Base-by-base conservation (phyloP, 495 filamentous ascomycete species). In the Cenococcum geophilum region DNA sequence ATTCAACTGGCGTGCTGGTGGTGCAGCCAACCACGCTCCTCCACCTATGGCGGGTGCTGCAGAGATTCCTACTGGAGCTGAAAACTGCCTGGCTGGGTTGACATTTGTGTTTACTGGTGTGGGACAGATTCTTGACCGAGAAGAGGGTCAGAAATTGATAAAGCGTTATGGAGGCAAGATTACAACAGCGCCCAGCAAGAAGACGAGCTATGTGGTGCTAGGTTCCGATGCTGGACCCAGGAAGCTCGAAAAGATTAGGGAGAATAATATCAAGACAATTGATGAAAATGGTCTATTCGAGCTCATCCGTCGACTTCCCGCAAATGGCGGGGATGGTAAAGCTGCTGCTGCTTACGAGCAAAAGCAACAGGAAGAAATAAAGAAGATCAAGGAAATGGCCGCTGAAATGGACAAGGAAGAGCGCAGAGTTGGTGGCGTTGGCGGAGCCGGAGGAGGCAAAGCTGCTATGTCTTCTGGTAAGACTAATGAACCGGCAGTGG, bases 21-120 rank as follows among this genome's bases (percentile, higher is more conserved):
- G 65, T 8, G 63, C 61, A 52, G 65, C 53, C 27, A 54, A 27
- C 21, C 51, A 54, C 21, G 58, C 50, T 12, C 52, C 61, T 74
- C 75, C 76, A 11, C 71, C 65, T 59, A 80, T 86, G 5, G 82
- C 87, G 42, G 83, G 80, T 49, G 78, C 83, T 37, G 86, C 78
- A 58, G 89, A 91, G n/a, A 74, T 93, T 55, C 93, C 93, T 11
- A 79, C 80, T 27, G 93, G 93, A 8, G 86, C 83, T 55, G 89
- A 93, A 16, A 92, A 97, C 65, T 99, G 93, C 71, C 80, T 99
- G 53, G 84, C 89, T 47, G 95, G 93, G n/a, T 76, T 97, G 60
- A 84, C 85, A 0, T 99, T 99, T 67, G 93, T 99, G n/a, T 99
- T 99, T 63, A 97, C 93, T 14, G 93, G 93, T 22, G 76, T 96